Evolutionary conservation across 176 grass and related monocot species (phyloP), one percentile per base, ranked within the genome.

Genomic region (Aegilops sharonensis): DNA sequence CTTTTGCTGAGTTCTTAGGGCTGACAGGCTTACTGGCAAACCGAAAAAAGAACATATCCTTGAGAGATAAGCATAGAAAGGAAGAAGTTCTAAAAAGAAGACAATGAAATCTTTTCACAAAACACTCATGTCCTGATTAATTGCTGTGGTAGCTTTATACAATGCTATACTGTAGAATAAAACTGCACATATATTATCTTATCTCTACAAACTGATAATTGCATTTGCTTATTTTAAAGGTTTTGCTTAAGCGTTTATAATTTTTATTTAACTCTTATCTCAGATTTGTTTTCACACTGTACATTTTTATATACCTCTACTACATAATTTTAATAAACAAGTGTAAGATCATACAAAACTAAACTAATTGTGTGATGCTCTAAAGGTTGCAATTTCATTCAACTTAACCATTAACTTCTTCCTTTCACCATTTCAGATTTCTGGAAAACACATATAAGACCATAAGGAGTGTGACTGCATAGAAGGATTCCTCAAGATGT

Each of bases 171-270:
- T 20, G 40, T 39, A 75, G 65, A 73, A 72, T 36, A 42, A 30
- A 85, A 25, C 40, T 68, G 45, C 64, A 82, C 12, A 74, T 74
- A 74, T 29, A 48, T 45, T 48, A 48, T 48, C 23, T 27, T 63
- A 40, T 29, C 9, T 56, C 34, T 27, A 81, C 39, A 66, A 81
- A 82, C 32, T 50, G 34, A 81, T 60, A 87, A 62, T 23, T 52
- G 20, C 20, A 74, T 81, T 87, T 87, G 3, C 68, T 73, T 48
- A 47, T 64, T 73, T 77, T 40, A 32, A 77, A 21, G 61, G 59
- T 80, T 79, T 17, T 2, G 29, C 42, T 35, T 50, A 32, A 62
- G 39, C 67, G 64, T 29, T 50, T 64, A 48, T 8, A 3, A 47
- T 14, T 2, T 36, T 50, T 39, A n/a, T 0, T 81, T 9, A 23